phyloP scores from a whole-genome alignment of 1,139 yeast genomes.

The Geotrichum phurueaensis region DNA sequence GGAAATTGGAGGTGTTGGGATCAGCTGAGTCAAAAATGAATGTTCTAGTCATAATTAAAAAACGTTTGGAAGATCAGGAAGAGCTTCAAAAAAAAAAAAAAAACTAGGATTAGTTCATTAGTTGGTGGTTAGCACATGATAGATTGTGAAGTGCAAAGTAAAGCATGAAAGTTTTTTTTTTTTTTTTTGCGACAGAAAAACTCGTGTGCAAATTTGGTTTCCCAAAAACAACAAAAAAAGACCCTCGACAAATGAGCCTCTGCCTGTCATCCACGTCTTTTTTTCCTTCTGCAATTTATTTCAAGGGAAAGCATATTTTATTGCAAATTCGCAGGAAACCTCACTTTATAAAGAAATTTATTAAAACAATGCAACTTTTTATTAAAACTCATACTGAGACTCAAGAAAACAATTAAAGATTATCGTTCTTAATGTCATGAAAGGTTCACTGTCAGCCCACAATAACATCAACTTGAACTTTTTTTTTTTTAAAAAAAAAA shows the following conservation, averaged over 20 bases:
- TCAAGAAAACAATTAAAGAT: no score
- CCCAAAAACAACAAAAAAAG: neutral
- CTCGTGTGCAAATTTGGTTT: neutral
- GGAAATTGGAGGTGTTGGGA: slow-evolving; percentile 14
- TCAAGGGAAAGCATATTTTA: neutral
- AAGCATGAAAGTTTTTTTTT: neutral
- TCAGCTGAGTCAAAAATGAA: slow-evolving; percentile 20
- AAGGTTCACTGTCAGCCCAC: neutral
- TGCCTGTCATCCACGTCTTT: neutral
- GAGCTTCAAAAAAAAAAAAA: neutral
- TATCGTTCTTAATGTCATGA: no score
- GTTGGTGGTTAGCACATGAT: neutral
- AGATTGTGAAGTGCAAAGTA: neutral
- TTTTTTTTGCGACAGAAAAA: neutral
- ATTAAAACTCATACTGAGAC: no score
- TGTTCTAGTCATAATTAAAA: slow-evolving; percentile 13
- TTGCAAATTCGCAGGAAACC: neutral
- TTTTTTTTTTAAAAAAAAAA: neutral
- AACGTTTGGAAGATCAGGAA: neutral
- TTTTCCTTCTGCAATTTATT: neutral
- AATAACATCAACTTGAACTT: neutral
- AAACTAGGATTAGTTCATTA: neutral
- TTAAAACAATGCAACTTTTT: no score
- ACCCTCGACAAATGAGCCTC: neutral
- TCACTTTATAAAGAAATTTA: no score